phyloP scores from a whole-genome alignment of 306 rosid genomes.

The Medicago truncatula region MtrunA17r5.0-ANR NC_053043.1:42918001-42918500 shows the following conservation, averaged over 20 bases:
- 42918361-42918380: conserved; percentile 27
- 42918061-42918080: conserved; percentile 22
- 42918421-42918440: conserved; percentile 12
- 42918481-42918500: background rate
- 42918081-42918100: conserved; percentile 10
- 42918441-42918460: background rate
- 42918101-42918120: conserved; percentile 17
- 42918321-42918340: conserved; percentile 90
- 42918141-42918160: background rate
- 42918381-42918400: conserved; percentile 17
- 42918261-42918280: conserved; percentile 93
- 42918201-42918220: conserved; percentile 15
- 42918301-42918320: conserved; percentile 84
- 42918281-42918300: conserved; percentile 95
- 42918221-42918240: conserved; percentile 38
- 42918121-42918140: conserved; percentile 18
- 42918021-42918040: conserved; percentile 17
- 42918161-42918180: background rate
- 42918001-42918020: conserved; percentile 12
- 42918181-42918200: conserved; percentile 23
- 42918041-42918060: conserved; percentile 26
- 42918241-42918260: conserved; percentile 73
- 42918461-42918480: conserved; percentile 29
- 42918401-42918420: conserved; percentile 1
- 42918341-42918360: conserved; percentile 4